Conservation (phyloP, 768 basidiomycete genomes). For the Boletus pseudopeckii region DNA sequence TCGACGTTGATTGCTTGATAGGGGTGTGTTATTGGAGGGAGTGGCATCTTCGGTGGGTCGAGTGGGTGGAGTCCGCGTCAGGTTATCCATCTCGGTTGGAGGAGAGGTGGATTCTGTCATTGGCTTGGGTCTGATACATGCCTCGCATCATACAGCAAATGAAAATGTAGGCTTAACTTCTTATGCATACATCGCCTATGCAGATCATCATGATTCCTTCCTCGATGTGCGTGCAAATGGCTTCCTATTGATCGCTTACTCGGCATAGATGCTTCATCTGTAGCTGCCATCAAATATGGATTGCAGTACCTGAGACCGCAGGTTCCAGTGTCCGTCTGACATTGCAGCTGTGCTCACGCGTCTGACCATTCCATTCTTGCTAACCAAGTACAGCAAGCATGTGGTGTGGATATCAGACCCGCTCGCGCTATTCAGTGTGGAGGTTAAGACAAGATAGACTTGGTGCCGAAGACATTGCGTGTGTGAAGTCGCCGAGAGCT, state of each 20-base stretch:
- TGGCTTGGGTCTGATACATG: constrained; percentile 6
- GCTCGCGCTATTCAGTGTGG: too few relatives aligned
- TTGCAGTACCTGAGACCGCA: too few relatives aligned
- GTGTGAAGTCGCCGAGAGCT: too few relatives aligned
- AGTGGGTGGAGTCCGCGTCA: background rate
- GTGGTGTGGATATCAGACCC: too few relatives aligned
- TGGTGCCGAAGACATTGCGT: too few relatives aligned
- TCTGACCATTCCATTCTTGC: too few relatives aligned
- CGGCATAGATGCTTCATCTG: background rate
- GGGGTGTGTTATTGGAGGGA: background rate
- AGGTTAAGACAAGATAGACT: too few relatives aligned
- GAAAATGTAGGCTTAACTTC: constrained; percentile 21
- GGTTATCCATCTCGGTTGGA: background rate
- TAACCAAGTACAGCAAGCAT: too few relatives aligned
- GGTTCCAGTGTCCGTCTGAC: too few relatives aligned
- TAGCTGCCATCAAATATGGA: background rate
- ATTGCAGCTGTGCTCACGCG: too few relatives aligned
- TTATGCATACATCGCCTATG: constrained; percentile 19
- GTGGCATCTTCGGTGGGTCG: background rate
- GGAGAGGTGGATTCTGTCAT: background rate
- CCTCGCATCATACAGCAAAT: constrained; percentile 4
- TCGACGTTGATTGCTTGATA: constrained; percentile 82
- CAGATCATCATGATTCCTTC: background rate
- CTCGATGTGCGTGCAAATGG: background rate
- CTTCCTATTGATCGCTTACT: background rate